Evolutionary conservation across 768 basidiomycete genomes (phyloP), one percentile per base, ranked within the genome.

Genomic region (Harrya chromipes): DNA sequence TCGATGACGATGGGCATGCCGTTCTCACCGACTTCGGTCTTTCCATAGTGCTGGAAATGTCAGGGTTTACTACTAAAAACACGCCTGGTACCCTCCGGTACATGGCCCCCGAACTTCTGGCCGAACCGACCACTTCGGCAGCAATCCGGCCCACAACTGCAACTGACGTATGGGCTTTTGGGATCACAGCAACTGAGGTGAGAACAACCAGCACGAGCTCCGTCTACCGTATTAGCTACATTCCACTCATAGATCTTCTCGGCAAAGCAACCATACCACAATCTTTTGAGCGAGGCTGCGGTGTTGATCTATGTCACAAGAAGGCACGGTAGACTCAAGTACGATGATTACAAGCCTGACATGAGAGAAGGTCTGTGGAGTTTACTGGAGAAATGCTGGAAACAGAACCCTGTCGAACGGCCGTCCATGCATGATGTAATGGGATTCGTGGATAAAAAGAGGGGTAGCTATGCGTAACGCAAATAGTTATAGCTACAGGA

Each of bases 1-100:
- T 75, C 8, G 58, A 54, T 42, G 68, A 74, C 41, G 41, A 46
- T 8, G 57, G 58, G 19, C 56, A 67, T 38, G 72, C 69, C 10
- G 52, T 63, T 35, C 49, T 74, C 34, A 52, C 71, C 6, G 73
- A 74, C 47, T 75, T 74, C 43, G 74, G 74, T 24, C 60, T 75
- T 27, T 69, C 73, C 1, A 61, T 65, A 26, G 61, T 73, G 13
- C 46, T 73, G n/a, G 69, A 69, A 40, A 54, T 55, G 36, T 58
- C 63, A 20, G 69, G 73, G 5, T 73, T 69, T 42, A 72, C 72
- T 10, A 70, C 73, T 1, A 66, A 61, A 16, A 54, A 60, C 17
- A 52, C 64, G 4, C 69, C 68, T n/a, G 64, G 64, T 14, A 74
- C 72, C 6, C 60, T 64, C 33, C 62, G 72, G 27, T 75, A 74